Evolutionary conservation across 805 yeast genomes (phyloP), one percentile per base, ranked within the genome.

Genomic region (Candida sakaeoensis): DNA sequence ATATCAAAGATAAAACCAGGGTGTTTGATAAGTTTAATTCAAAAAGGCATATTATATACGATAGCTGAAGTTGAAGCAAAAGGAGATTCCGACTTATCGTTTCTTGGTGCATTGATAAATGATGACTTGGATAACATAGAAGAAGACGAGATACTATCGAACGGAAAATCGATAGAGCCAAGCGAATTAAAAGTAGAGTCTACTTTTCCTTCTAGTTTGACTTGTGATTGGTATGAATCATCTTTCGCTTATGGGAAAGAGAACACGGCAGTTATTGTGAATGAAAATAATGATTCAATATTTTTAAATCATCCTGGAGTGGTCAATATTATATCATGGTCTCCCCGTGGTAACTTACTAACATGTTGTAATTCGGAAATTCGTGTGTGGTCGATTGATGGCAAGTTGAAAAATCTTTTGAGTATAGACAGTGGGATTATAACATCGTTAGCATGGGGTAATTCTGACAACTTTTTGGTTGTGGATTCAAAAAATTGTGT

Each of bases 21-120:
- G 1, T 77, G 85, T 49, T 66, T 91, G 22, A 95, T 91, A 9
- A 77, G 78, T 52, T 64, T 91, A 31, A 81, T 91, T 0, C 97
- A 91, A 51, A 85, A 80, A 56, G 98, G 98, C 2, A 77, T 90
- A 13, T 70, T 89, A 34, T 86, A 82, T 55, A 65, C 80, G n/a
- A 78, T 85, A 45, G 77, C 83, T 14, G 90, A 86, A 53, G 71
- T 76, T 3, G 57, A 80, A 31, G 75, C 48, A 12, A 44, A 47
- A 8, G 16, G 27, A 28, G 50, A 47, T 13, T 33, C 42, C 14
- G 37, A 26, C 40, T 72, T 79, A 50, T 71, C 75, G 30, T 53
- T 82, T n/a, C 72, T 79, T 33, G 75, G 74, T 40, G 80, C 85
- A 0, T 49, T 82, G 19, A 64, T 72, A 19, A 54, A 70, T 3